Evolutionary conservation across 306 rosid species (phyloP).

Genomic region (Citrullus mucosospermus): DNA sequence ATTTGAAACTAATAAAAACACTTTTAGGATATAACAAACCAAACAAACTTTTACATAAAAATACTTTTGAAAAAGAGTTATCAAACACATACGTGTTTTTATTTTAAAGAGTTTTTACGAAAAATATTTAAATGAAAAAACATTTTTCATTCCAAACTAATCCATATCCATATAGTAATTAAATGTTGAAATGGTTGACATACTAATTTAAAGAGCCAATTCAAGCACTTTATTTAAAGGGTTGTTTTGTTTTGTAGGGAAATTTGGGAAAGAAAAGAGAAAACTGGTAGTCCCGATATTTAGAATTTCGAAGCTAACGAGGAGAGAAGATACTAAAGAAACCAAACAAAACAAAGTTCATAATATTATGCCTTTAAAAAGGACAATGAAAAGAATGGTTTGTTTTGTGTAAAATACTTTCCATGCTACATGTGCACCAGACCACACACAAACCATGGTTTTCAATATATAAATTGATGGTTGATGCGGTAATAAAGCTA

Average conservation of each 20-base stretch:
- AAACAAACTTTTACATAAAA: too few species aligned
- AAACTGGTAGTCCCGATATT: constrained; percentile 10
- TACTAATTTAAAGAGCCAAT: background rate
- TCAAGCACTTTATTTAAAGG: background rate
- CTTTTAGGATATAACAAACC: too few species aligned
- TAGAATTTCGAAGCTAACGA: constrained; percentile 36
- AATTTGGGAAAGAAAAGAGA: background rate
- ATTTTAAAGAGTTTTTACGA: too few species aligned
- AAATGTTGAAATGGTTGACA: too few species aligned
- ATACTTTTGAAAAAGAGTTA: too few species aligned
- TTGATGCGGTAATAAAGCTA: too few species aligned
- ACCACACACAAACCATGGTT: background rate
- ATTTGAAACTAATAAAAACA: too few species aligned
- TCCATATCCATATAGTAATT: too few species aligned
- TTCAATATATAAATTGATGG: background rate
- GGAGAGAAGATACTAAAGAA: background rate
- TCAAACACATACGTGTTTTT: too few species aligned
- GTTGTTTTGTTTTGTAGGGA: background rate
- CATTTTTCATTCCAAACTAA: too few species aligned
- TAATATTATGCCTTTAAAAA: constrained; percentile 13
- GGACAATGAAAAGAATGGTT: constrained; percentile 19
- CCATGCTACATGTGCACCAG: background rate
- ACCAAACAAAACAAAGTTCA: background rate
- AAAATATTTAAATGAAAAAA: too few species aligned
- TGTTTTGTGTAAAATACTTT: constrained; percentile 4